Percentiles rank a stretch among this genome's conserved stretches.
Conservation (phyloP, 2,329 filamentous ascomycete species). For the Sordariomycetes sp. region DNA sequence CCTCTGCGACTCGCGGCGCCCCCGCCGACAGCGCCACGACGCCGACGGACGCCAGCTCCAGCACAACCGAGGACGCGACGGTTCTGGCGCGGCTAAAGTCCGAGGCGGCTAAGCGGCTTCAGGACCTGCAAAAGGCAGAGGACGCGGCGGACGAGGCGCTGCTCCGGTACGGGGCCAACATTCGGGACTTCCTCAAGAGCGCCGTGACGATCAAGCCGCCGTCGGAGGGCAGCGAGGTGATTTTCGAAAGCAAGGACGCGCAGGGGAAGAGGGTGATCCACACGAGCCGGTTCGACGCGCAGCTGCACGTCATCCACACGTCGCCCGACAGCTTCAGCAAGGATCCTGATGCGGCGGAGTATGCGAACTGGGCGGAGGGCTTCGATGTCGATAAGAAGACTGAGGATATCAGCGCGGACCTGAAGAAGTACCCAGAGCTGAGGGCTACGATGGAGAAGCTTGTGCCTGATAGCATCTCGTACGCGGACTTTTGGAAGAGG, state of each 20-base stretch:
- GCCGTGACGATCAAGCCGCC: conserved; percentile 81
- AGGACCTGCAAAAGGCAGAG: conserved; percentile 82
- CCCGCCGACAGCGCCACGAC: conserved; percentile 26
- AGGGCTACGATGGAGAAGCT: conserved; percentile 85
- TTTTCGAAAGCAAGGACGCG: conserved; percentile 91
- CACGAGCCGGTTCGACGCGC: conserved; percentile 85
- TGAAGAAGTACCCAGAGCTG: conserved; percentile 79
- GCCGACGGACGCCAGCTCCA: conserved; percentile 24
- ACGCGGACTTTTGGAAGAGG: conserved; percentile 79
- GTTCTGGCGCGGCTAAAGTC: conserved; percentile 64
- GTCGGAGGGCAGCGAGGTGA: conserved; percentile 43
- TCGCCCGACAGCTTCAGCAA: conserved; percentile 68
- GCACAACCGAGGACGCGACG: conserved; percentile 38
- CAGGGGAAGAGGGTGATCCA: conserved; percentile 89
- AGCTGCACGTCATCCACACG: conserved; percentile 90
- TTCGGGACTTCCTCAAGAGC: conserved; percentile 80
- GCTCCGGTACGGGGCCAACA: conserved; percentile 78
- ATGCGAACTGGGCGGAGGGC: conserved; percentile 53
- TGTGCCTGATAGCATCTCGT: conserved; percentile 87
- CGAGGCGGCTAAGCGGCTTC: conserved; percentile 72
- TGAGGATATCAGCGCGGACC: conserved; percentile 63
- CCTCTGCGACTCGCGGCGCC: conserved; percentile 9
- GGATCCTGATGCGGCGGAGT: conserved; percentile 67
- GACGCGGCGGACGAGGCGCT: conserved; percentile 94
- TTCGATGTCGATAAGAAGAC: conserved; percentile 83